Base-by-base conservation (phyloP, 345 rosid species). In the Gossypium stocksii region DNA sequence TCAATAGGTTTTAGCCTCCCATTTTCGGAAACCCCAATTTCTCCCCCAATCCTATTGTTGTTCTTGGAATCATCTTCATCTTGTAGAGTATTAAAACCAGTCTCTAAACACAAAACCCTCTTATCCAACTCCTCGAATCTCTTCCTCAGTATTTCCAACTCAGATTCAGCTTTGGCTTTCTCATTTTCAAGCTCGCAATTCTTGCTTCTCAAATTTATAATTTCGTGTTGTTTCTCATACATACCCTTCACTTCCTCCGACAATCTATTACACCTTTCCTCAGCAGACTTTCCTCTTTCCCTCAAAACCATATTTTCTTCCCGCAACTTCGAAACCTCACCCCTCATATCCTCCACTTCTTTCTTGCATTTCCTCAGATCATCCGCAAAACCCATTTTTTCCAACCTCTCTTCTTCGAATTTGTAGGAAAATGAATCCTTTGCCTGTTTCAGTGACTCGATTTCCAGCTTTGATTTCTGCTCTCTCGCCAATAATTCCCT, bases 51-150 rank as follows among this genome's bases (percentile, higher is more conserved):
- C 27, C 41, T 15, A 59, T 15, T 53, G 9, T 11, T 23, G 23
- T 7, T 13, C 48, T 22, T 43, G 1, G n/a, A 8, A 60, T 22
- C 56, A 12, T 63, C 59, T n/a, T 2, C 13, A 17, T 15, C 57
- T 20, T 11, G 12, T 59, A 78, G 62, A 14, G 19, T 1, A 17
- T 3, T 27, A 0, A 54, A 7, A n/a, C 73, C 81, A 48, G 19
- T 43, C 68, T 80, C 84, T 68, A 85, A 10, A 16, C 12, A 9
- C 34, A 38, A 66, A 59, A 82, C 64, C 73, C 80, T 54, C 2
- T 16, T 2, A 29, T 71, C 78, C 64, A 85, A 20, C 5, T 73
- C 80, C 66, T 43, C 44, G 22, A 66, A 78, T 53, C 29, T 80
- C 58, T 10, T 71, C 70, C 7, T 72, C 73, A 51, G 68, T 20